Percentiles rank a stretch among this genome's conserved stretches.
Evolutionary conservation across 164 flowering plant genomes (phyloP).

Genomic region (Magnolia kwangsiensis): DNA sequence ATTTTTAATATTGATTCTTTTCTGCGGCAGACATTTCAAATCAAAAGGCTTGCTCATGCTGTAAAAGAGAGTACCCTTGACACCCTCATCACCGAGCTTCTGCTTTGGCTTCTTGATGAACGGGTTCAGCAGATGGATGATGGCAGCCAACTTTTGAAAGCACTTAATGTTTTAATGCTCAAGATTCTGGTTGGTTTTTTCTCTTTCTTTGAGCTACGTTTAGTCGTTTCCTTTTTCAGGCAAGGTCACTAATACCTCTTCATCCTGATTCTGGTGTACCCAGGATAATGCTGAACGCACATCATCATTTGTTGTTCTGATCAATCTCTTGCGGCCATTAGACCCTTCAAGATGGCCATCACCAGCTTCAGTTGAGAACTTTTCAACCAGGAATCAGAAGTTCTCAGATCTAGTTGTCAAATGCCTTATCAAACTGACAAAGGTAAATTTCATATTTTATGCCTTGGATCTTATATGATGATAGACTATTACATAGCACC

Average conservation of each 20-base stretch:
- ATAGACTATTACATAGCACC: neutral
- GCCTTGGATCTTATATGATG: neutral
- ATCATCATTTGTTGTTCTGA: conserved; percentile 88
- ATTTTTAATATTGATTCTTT: neutral
- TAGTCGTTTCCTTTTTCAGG: neutral
- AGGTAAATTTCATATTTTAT: conserved; percentile 36
- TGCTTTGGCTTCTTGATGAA: conserved; percentile 98
- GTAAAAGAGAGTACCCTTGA: conserved; percentile 89
- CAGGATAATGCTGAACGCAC: conserved; percentile 99
- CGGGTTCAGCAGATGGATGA: conserved; percentile 97
- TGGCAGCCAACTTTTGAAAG: conserved; percentile 95
- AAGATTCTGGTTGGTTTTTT: conserved; percentile 74
- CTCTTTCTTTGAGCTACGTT: neutral
- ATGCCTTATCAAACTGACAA: conserved; percentile 91
- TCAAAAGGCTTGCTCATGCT: conserved; percentile 87
- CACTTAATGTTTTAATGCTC: conserved; percentile 94
- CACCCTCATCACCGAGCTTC: conserved; percentile 86
- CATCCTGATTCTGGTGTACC: conserved; percentile 6
- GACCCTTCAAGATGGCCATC: conserved; percentile 97
- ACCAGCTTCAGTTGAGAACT: conserved; percentile 62
- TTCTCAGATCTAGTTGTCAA: conserved; percentile 95
- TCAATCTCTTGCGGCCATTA: conserved; percentile 82
- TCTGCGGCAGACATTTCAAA: conserved; percentile 81
- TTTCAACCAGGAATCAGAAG: conserved; percentile 77
- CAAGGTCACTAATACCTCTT: neutral